phyloP scores from a whole-genome alignment of 495 filamentous ascomycete genomes.

The Xylaria grammica region DNA sequence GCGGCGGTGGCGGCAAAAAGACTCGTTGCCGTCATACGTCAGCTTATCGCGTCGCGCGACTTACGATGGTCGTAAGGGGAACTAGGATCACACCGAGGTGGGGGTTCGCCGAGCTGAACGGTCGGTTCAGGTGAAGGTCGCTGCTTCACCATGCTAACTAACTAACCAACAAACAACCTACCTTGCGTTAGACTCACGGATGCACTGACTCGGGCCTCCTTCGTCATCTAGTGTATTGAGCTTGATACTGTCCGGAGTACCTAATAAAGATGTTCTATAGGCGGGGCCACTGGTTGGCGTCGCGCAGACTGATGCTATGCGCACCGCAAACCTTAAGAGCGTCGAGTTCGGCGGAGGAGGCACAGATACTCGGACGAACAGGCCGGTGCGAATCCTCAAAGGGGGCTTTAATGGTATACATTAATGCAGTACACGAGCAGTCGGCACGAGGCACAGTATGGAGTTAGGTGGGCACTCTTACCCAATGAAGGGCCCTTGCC shows the following conservation, averaged over 20 bases:
- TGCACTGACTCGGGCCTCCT: background rate
- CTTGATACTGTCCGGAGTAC: too few species aligned
- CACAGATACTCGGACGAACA: too few species aligned
- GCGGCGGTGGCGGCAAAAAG: background rate
- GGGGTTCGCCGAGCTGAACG: background rate
- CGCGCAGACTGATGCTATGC: too few species aligned
- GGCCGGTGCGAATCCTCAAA: too few species aligned
- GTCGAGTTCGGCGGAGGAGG: too few species aligned
- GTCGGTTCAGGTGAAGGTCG: background rate
- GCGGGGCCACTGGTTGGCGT: too few species aligned
- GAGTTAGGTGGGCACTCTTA: background rate
- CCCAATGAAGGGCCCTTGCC: background rate
- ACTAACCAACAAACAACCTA: background rate
- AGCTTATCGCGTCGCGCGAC: background rate
- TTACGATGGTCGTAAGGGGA: background rate
- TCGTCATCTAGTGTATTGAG: too few species aligned
- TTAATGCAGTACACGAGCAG: too few species aligned
- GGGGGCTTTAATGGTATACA: too few species aligned
- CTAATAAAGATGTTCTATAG: too few species aligned
- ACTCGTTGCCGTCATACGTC: background rate
- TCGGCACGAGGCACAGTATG: background rate
- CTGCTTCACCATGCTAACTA: background rate
- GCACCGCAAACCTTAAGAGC: too few species aligned
- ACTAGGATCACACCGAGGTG: conserved; percentile 6
- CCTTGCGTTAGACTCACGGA: background rate